These are phyloP conservation scores for Xylaria venustula DNA, from an alignment of 495 filamentous ascomycete genomes.

Conservation along the genomic window DNA sequence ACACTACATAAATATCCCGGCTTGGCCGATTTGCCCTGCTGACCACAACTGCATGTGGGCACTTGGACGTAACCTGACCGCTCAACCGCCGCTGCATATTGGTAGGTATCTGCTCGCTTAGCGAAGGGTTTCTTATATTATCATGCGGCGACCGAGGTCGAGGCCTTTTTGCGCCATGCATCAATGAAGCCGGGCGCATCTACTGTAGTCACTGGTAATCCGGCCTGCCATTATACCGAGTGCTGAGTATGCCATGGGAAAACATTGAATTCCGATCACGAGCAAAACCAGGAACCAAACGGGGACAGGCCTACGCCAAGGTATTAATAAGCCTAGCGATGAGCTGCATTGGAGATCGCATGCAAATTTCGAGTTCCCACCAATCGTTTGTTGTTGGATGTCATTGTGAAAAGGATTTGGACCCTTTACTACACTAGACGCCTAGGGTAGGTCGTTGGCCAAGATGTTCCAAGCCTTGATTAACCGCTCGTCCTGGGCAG, in stretches of 20 bases:
- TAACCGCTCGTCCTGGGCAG: slow-evolving; percentile 26
- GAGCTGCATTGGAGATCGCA: slow-evolving; percentile 10
- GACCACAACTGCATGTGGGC: slow-evolving; percentile 15
- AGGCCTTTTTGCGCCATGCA: background rate
- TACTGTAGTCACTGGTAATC: background rate
- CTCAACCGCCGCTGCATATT: background rate
- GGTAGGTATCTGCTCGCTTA: slow-evolving; percentile 3
- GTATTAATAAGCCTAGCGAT: slow-evolving; percentile 1
- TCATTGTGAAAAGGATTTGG: slow-evolving; percentile 3
- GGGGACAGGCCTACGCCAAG: too few species aligned
- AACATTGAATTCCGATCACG: too few species aligned
- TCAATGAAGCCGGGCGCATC: background rate
- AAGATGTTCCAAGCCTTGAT: slow-evolving; percentile 31
- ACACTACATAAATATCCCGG: slow-evolving; percentile 2
- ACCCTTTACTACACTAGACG: background rate
- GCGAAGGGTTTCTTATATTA: background rate
- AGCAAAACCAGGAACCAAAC: too few species aligned
- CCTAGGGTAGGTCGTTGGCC: slow-evolving; percentile 4
- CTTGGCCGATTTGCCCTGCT: slow-evolving; percentile 12
- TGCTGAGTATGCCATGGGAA: too few species aligned
- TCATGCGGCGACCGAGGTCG: background rate
- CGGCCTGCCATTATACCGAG: background rate
- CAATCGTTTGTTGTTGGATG: slow-evolving; percentile 8
- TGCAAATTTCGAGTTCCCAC: slow-evolving; percentile 3
- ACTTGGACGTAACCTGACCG: background rate